A percentile compares a stretch with the other conserved stretches of the same genome.
These are phyloP conservation scores for Colletotrichum zoysiae DNA, from an alignment of 2,329 filamentous ascomycete species.

Conservation along the genomic window DNA sequence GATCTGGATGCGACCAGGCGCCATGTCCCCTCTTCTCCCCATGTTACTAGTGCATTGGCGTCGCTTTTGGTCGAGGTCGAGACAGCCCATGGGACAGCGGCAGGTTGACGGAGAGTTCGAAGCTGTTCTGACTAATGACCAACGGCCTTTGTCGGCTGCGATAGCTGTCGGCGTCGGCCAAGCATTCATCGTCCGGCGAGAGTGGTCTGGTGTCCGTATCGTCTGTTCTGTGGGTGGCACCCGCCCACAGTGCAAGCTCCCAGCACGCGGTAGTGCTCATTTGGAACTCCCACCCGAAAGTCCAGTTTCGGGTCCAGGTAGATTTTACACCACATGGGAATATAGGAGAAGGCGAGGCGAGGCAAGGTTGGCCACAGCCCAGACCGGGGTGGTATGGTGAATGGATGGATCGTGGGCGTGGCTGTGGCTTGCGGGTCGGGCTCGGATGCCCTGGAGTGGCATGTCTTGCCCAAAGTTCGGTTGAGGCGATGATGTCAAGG, in stretches of 20 bases:
- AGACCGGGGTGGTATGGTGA: constrained; percentile 20
- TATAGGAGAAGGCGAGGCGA: constrained; percentile 6
- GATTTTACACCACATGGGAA: background rate
- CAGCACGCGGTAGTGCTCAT: constrained; percentile 4
- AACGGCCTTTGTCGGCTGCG: constrained; percentile 25
- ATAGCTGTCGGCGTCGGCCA: constrained; percentile 16
- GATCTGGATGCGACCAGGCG: constrained; percentile 30
- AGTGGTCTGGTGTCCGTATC: constrained; percentile 28
- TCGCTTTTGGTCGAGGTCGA: constrained; percentile 4
- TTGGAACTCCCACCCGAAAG: background rate
- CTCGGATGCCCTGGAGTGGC: constrained; percentile 21
- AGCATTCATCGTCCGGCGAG: constrained; percentile 16
- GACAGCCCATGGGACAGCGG: constrained; percentile 31
- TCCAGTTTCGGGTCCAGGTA: constrained; percentile 1
- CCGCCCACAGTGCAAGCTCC: background rate
- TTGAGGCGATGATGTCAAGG: constrained; percentile 37
- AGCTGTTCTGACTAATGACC: constrained; percentile 15
- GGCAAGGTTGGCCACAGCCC: constrained; percentile 12
- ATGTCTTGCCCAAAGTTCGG: constrained; percentile 19
- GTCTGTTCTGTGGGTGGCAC: background rate
- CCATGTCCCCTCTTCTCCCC: constrained; percentile 37
- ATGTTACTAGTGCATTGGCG: constrained; percentile 25
- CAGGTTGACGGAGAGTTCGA: constrained; percentile 6
- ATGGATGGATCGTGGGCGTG: constrained; percentile 17
- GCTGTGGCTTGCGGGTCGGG: constrained; percentile 22